Evolutionary conservation across 176 grass and related monocot genomes (phyloP), one percentile per base, ranked within the genome.

Genomic region (Musa acuminata): DNA sequence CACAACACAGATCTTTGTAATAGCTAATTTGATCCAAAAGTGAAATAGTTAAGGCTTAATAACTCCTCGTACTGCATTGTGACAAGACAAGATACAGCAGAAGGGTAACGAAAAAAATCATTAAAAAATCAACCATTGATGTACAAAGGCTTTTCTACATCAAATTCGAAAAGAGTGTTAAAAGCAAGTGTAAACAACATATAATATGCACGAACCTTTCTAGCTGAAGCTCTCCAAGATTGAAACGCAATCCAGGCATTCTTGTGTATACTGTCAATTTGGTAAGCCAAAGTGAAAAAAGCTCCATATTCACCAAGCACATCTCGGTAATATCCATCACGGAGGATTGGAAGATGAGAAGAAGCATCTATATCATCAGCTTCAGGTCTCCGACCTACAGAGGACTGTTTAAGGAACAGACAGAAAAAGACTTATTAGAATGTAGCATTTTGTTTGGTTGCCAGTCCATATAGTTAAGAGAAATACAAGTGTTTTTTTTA

Each of bases 231-330:
- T 72, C 96, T 94, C 96, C 96, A 99, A 75, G 86, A 99, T 43
- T 99, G 96, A 84, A 99, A 99, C 16, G 88, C 96, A 80, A 99
- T 94, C 96, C 96, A 99, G 55, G 88, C 83, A 89, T 89, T 99
- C 77, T 89, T 99, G 83, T 99, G 96, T 77, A 89, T 81, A 53
- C 86, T 72, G 62, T 99, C 91, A 83, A 91, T 87, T 68, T 86
- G 77, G 75, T 91, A 89, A 67, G 91, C 91, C 20, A 99, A 79
- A 78, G 91, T 88, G 74, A 95, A 99, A 75, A 95, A 91, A 78
- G 96, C 84, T 73, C 96, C 96, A 83, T 91, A 99, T 85, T 99
- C 96, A 74, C 86, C 90, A 64, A 99, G 91, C 77, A 89, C 79
- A 72, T 99, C 82, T 84, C 88, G 83, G 76, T 99, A 99, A 71